Evolutionary conservation across 2,329 filamentous ascomycete genomes (phyloP).

Genomic region (Beauveria scarabaeidicola): DNA sequence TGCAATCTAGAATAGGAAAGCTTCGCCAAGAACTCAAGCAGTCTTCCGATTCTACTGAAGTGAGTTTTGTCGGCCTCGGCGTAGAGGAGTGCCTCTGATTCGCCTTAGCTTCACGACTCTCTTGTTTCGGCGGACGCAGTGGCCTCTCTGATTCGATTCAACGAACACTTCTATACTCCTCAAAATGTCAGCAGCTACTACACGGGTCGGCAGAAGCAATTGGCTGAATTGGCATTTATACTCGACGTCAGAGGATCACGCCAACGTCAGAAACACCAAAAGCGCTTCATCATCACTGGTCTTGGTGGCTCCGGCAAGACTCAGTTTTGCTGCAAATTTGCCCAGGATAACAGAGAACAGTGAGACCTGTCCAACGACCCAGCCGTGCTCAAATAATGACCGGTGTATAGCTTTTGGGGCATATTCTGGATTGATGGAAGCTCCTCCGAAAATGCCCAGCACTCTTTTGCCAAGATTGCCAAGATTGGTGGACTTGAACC

Average conservation of each 20-base stretch:
- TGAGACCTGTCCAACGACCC: neutral
- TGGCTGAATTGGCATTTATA: neutral
- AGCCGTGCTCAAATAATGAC: neutral
- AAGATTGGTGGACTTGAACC: conserved; percentile 4
- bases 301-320: conserved; percentile 12
- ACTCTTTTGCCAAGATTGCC: neutral
- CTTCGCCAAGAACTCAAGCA: neutral
- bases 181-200: conserved; percentile 3
- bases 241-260: neutral
- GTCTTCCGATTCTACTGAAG: neutral
- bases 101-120: neutral
- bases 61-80: neutral
- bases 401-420: conserved; percentile 3
- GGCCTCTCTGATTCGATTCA: neutral
- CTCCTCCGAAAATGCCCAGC: neutral
- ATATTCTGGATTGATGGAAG: conserved; percentile 11
- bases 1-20: neutral
- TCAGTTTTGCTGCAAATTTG: conserved; percentile 11
- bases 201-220: neutral
- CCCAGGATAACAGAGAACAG: conserved; percentile 5
- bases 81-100: neutral
- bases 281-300: conserved; percentile 9
- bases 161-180: neutral
- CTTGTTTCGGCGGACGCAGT: neutral
- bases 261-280: conserved; percentile 3